Conservation (phyloP, 2,329 filamentous ascomycete species). For the Pseudopyricularia javanii region DNA sequence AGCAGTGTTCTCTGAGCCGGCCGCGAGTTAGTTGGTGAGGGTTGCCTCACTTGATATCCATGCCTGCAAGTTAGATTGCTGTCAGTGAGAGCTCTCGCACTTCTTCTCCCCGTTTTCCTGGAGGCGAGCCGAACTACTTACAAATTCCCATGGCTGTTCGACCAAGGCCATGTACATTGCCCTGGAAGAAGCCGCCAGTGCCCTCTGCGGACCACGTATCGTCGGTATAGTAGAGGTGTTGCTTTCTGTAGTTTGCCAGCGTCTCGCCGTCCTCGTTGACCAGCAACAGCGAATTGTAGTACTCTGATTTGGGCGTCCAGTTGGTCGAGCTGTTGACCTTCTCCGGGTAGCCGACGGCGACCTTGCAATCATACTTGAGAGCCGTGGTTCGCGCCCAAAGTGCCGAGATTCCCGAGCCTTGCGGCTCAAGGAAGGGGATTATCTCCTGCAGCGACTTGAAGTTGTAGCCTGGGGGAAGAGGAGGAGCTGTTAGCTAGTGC, state of each 20-base stretch:
- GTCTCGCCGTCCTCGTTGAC: constrained; percentile 48
- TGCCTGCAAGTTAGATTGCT: constrained; percentile 20
- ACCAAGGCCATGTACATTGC: constrained; percentile 33
- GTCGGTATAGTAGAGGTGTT: constrained; percentile 45
- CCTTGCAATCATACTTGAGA: constrained; percentile 51
- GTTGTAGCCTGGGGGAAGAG: constrained; percentile 50
- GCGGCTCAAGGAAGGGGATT: constrained; percentile 53
- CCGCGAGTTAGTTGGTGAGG: neutral
- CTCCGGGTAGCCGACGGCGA: constrained; percentile 66
- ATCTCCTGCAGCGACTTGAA: constrained; percentile 61
- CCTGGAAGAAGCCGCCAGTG: constrained; percentile 33
- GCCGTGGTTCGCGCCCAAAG: constrained; percentile 61
- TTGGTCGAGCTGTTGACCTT: constrained; percentile 30
- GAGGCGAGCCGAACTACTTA: constrained; percentile 16
- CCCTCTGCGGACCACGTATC: constrained; percentile 51
- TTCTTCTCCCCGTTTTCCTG: neutral
- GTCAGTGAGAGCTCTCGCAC: neutral
- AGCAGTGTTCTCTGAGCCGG: neutral
- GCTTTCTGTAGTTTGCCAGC: constrained; percentile 48
- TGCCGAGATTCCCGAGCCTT: constrained; percentile 52
- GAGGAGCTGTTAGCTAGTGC: neutral
- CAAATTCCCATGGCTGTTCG: constrained; percentile 47
- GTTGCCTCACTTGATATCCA: constrained; percentile 46
- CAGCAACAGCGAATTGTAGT: constrained; percentile 42
- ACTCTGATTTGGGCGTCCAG: constrained; percentile 20